These are phyloP conservation scores for Polytolypa hystricis DNA, from an alignment of 2,329 filamentous ascomycete species.

Conservation along the genomic window DNA sequence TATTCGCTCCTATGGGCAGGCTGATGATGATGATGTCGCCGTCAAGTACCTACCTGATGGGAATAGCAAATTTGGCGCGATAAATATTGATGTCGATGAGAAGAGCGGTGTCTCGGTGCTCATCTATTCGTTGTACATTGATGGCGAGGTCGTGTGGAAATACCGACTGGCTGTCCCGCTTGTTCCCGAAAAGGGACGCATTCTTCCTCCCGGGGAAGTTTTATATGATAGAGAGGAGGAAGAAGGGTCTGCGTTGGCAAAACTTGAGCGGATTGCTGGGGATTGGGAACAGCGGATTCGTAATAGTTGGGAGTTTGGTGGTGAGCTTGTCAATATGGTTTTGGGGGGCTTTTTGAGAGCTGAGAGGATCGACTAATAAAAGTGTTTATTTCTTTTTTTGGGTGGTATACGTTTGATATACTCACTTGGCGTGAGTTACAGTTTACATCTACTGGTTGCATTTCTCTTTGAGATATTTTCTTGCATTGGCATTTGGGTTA, in stretches of 20 bases:
- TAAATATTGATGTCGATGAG: constrained; percentile 62
- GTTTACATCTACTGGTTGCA: too few species aligned
- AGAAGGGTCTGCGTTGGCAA: background rate
- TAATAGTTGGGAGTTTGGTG: constrained; percentile 12
- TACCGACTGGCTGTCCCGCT: constrained; percentile 31
- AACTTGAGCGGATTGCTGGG: background rate
- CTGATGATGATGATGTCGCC: constrained; percentile 68
- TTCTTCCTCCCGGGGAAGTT: constrained; percentile 22
- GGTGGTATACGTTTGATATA: too few species aligned
- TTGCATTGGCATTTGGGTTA: too few species aligned
- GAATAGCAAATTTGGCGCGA: constrained; percentile 76
- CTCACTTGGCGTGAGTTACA: too few species aligned
- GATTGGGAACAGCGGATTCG: background rate
- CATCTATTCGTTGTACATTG: constrained; percentile 70
- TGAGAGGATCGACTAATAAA: constrained; percentile 1
- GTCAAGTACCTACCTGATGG: constrained; percentile 75
- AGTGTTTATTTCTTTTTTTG: too few species aligned
- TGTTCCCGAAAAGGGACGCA: constrained; percentile 5
- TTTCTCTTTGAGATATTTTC: too few species aligned
- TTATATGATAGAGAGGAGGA: constrained; percentile 21
- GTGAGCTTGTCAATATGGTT: constrained; percentile 8
- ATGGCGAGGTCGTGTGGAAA: constrained; percentile 69
- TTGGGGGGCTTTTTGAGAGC: background rate
- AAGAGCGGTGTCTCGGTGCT: constrained; percentile 49
- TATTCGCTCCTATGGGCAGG: constrained; percentile 69